phyloP scores from a whole-genome alignment of 2,329 filamentous ascomycete genomes.

The Apiospora arundinis region DNA sequence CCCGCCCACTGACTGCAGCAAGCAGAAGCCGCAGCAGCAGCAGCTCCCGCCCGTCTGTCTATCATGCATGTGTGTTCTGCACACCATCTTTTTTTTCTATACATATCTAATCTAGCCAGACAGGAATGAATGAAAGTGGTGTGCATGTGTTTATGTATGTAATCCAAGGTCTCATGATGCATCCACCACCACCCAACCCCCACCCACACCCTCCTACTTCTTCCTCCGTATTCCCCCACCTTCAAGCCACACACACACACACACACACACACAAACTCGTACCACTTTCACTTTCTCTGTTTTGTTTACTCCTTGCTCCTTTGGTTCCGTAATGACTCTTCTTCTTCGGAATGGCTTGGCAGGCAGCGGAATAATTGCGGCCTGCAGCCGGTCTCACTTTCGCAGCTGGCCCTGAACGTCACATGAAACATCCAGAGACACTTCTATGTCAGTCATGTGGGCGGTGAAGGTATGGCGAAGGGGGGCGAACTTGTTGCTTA shows the following conservation, averaged over 20 bases:
- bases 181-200: slow-evolving; percentile 2
- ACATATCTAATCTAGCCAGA: too few relatives aligned
- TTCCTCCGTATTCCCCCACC: background rate
- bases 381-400: slow-evolving; percentile 7
- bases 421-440: background rate
- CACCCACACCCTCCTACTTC: background rate
- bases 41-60: too few relatives aligned
- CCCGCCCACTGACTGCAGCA: too few relatives aligned
- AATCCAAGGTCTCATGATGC: slow-evolving; percentile 13
- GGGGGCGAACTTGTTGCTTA: background rate
- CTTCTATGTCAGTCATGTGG: background rate
- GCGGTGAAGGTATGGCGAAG: background rate
- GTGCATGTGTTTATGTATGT: background rate
- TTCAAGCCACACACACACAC: slow-evolving; percentile 1
- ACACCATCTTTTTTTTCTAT: too few relatives aligned
- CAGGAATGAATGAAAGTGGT: too few relatives aligned
- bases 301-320: background rate
- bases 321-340: background rate
- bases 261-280: background rate
- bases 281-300: background rate
- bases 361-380: background rate
- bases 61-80: too few relatives aligned
- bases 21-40: too few relatives aligned
- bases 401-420: background rate
- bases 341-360: background rate